These are phyloP conservation scores for Kurtzmaniella cleridarum DNA, from an alignment of 805 yeast species.

Conservation along the genomic window DNA sequence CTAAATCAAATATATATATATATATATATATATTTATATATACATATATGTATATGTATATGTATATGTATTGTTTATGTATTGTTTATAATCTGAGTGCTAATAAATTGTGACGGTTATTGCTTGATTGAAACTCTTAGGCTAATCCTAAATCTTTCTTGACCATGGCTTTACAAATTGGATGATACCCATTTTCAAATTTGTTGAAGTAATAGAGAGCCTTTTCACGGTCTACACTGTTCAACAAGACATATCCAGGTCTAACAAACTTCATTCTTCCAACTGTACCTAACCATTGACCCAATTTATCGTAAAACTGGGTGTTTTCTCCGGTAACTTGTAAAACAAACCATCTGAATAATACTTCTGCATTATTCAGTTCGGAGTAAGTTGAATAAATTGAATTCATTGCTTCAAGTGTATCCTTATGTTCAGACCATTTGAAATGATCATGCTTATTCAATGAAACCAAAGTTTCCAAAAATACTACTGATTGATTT, in stretches of 20 bases:
- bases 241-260: conserved; percentile 71
- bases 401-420: conserved; percentile 27
- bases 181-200: conserved; percentile 64
- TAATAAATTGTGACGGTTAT: too few species aligned
- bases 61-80: too few species aligned
- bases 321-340: conserved; percentile 50
- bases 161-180: conserved; percentile 80
- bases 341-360: conserved; percentile 70
- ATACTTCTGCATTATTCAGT: conserved; percentile 74
- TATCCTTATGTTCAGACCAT: conserved; percentile 32
- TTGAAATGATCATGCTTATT: conserved; percentile 35
- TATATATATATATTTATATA: too few species aligned
- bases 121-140: neutral
- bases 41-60: too few species aligned
- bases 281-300: conserved; percentile 84
- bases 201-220: conserved; percentile 63
- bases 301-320: conserved; percentile 47
- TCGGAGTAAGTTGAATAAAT: conserved; percentile 36
- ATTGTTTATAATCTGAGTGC: too few species aligned
- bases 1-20: too few species aligned
- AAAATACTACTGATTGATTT: conserved; percentile 73
- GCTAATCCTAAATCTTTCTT: conserved; percentile 62
- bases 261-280: conserved; percentile 94
- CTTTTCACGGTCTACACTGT: conserved; percentile 55
- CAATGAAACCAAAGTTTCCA: conserved; percentile 58